Conservation (phyloP, 352 stramenopile species). For the Phytophthora cryptogea region DNA sequence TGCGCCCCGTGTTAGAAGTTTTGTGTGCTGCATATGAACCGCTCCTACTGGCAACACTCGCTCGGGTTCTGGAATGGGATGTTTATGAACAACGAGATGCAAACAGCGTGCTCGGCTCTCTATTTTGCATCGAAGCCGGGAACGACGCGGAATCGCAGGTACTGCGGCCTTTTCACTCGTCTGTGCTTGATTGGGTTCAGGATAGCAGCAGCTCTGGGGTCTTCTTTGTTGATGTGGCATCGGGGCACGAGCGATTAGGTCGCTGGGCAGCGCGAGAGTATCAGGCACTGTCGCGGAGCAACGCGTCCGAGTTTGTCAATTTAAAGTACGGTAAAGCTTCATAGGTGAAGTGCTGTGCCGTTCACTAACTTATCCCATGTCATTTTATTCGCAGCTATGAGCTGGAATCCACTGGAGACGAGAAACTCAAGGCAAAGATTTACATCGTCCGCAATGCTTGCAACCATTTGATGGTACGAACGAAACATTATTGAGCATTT, state of each 20-base stretch:
- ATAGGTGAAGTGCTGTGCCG: background rate
- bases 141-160: conserved; percentile 23
- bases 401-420: conserved; percentile 43
- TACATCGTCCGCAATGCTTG: conserved; percentile 82
- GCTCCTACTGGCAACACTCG: conserved; percentile 46
- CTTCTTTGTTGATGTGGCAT: conserved; percentile 59
- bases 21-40: conserved; percentile 73
- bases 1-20: conserved; percentile 72
- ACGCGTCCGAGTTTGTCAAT: conserved; percentile 63
- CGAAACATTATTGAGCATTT: background rate
- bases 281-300: conserved; percentile 44
- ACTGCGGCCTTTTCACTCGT: conserved; percentile 75
- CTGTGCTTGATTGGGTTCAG: conserved; percentile 73
- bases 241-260: conserved; percentile 64
- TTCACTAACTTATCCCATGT: conserved; percentile 11
- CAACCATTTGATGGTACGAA: conserved; percentile 71
- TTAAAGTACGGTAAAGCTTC: conserved; percentile 63
- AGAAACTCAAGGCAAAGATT: conserved; percentile 43
- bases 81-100: conserved; percentile 69
- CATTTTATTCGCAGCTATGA: conserved; percentile 47
- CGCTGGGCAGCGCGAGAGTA: conserved; percentile 67
- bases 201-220: conserved; percentile 48
- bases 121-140: conserved; percentile 60
- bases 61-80: conserved; percentile 57
- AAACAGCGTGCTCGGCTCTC: conserved; percentile 48